Evolutionary conservation across 2,329 filamentous ascomycete genomes (phyloP), one percentile per base, ranked within the genome.

Genomic region (Ophiocordyceps australis): DNA sequence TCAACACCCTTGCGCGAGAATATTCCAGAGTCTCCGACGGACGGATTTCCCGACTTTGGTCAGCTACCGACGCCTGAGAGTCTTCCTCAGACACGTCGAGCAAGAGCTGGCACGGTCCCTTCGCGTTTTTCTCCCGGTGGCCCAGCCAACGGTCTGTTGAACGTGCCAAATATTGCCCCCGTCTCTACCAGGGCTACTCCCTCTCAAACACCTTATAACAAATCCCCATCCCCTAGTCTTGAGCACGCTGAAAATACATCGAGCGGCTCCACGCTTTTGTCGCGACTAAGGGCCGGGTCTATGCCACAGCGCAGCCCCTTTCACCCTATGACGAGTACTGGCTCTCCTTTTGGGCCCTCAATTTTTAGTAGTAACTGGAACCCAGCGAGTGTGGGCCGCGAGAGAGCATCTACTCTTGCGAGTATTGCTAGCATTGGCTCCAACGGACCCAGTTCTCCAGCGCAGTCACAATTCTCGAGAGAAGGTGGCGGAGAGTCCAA

Each of bases 1-100:
- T 94, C 86, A 13, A 94, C 86, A 22, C 89, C 89, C 38, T 67
- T 98, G 26, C 81, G 89, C 43, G 89, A 95, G 57, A 94, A 86
- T 37, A 95, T 98, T 33, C 85, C 86, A 35, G 89, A 98, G 55
- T 94, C 86, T 19, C 89, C 89, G 17, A 89, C 79, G 37, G 86
- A 94, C 56, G 86, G 80, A 38, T 95, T 95, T 41, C 85, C 89
- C 30, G 85, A 93, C 50, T 82, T 93, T 46, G 67, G 77, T 35
- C 70, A 74, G 39, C 63, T 79, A 22, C 65, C 77, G 22, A 64
- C 74, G 7, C 66, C 76, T 35, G 66, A 74, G 35, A 64, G 59
- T 30, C 46, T 76, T 32, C 71, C 76, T 29, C 64, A 77, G 40
- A 68, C 72, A 24, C 72, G 89, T 36, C 74, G 89, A 46, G 77